Evolutionary conservation across 352 stramenopile genomes (phyloP).

Genomic region (Phytophthora fragariaefolia): DNA sequence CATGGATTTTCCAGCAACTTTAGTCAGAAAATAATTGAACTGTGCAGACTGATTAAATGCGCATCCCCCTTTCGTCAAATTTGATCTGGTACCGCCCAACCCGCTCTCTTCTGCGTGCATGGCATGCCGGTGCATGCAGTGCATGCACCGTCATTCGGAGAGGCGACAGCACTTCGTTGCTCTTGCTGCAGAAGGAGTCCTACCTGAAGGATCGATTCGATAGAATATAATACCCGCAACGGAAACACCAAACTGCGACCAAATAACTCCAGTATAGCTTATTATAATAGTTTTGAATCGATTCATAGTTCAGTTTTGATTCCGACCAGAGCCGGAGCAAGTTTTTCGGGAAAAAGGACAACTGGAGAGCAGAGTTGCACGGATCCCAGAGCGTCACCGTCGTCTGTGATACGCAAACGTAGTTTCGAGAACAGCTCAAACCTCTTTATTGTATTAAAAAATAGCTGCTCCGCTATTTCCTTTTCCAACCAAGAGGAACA

Average conservation of each 20-base stretch:
- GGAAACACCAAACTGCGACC: neutral
- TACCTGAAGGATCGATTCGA: neutral
- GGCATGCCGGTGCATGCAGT: no score
- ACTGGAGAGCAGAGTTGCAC: neutral
- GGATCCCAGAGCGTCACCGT: no score
- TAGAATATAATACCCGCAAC: neutral
- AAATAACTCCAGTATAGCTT: neutral
- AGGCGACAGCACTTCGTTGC: neutral
- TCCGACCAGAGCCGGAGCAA: neutral
- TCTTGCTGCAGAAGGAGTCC: neutral
- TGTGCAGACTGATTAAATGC: neutral
- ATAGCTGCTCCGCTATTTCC: no score
- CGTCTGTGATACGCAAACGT: no score
- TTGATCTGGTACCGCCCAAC: conserved; percentile 1
- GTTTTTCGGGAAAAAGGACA: neutral
- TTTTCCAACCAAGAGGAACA: no score
- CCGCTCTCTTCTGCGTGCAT: neutral
- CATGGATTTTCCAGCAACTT: no score
- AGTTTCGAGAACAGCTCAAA: no score
- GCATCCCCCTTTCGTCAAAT: neutral
- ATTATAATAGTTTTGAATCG: neutral
- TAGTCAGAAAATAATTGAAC: neutral
- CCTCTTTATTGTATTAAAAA: neutral
- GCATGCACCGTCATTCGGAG: neutral
- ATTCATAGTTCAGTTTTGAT: neutral